Evolutionary conservation across 768 basidiomycete species (phyloP), one percentile per base, ranked within the genome.

Genomic region (Naganishia onofrii): DNA sequence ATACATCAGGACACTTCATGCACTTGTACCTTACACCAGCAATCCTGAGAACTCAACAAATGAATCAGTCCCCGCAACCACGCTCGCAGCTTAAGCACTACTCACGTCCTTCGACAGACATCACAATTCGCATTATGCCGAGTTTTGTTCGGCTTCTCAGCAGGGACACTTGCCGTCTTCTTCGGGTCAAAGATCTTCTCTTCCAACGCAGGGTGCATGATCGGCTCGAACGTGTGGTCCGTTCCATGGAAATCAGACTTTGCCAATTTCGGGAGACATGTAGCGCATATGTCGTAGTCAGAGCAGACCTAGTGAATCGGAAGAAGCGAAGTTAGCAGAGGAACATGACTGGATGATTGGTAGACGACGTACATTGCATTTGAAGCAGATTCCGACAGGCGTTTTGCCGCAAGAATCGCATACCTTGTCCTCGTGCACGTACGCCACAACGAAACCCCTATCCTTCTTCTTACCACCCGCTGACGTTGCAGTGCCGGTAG

Each of bases 271-370:
- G 79, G 79, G 12, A 80, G 67, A 68, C 79, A 80, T 8, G 74
- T 73, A 23, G 73, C 73, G 69, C 79, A 80, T 12, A 80, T 71
- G 68, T 80, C 79, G 71, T 76, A 80, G 70, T 80, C 79, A 23
- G 71, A 68, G 71, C 78, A 77, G 52, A 72, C 60, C 60, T 63
- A 29, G n/a, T 68, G 63, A 69, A 67, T 10, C 6, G 28, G 28
- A 21, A 38, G 34, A 29, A 36, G 12, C 29, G 0, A 28, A 17
- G 31, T 68, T 23, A 73, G 63, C 60, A 67, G 58, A 10, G 21
- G 44, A 23, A 19, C 31, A 34, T 31, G 28, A 19, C 31, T 0
- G 21, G 10, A 48, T 28, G 31, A 12, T 10, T 7, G 23, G 10
- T 19, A 32, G 2, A n/a, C 7, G 21, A 72, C 73, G 67, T 56